phyloP scores from a whole-genome alignment of 208 protist genomes.

The Wallacemonas collosoma region DNA sequence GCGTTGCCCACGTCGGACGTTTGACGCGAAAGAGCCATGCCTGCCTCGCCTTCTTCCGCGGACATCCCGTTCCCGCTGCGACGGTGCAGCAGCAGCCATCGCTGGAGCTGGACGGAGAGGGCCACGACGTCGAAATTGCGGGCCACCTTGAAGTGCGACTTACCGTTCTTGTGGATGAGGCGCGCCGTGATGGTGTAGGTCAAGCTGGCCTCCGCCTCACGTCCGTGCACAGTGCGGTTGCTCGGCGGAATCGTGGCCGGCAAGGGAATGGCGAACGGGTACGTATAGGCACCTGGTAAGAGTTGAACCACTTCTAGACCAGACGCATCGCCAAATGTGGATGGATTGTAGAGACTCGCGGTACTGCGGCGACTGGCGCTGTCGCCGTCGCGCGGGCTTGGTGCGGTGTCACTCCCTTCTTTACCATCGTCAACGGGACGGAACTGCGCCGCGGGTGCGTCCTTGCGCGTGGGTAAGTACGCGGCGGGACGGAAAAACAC shows the following conservation, averaged over 20 bases:
- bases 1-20: conserved; percentile 6
- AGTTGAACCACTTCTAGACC: conserved; percentile 28
- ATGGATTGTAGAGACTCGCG: conserved; percentile 10
- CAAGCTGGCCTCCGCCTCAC: conserved; percentile 33
- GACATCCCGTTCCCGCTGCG: conserved; percentile 7
- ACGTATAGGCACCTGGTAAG: conserved; percentile 63
- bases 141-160: conserved; percentile 23
- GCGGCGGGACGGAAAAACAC: conserved; percentile 22
- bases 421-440: neutral
- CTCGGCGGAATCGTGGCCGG: conserved; percentile 56
- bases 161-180: conserved; percentile 35
- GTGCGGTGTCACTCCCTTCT: neutral
- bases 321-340: conserved; percentile 12
- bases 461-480: conserved; percentile 5
- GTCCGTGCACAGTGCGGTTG: conserved; percentile 22
- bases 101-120: conserved; percentile 58
- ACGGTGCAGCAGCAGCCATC: conserved; percentile 52
- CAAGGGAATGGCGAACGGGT: conserved; percentile 58
- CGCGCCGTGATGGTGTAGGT: conserved; percentile 42
- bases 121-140: conserved; percentile 33
- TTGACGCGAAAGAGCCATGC: neutral
- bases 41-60: conserved; percentile 3
- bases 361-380: conserved; percentile 7
- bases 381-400: neutral
- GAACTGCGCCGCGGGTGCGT: neutral